phyloP scores from a whole-genome alignment of 192 early-diverging fungal genomes.

The Coemansia sp. region DNA sequence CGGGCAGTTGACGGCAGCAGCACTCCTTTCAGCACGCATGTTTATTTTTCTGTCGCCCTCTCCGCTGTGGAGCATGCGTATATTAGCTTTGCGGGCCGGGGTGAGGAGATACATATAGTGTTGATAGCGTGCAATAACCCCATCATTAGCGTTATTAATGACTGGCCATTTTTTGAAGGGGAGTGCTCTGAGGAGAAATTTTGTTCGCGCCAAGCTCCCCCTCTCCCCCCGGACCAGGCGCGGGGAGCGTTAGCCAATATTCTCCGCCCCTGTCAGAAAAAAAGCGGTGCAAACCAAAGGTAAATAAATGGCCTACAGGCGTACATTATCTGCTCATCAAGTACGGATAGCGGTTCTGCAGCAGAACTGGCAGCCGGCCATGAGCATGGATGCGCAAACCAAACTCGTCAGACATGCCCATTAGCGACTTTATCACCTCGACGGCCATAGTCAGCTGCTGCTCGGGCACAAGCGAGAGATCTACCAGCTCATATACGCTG shows the following conservation, averaged over 20 bases:
- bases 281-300: slow-evolving; percentile 1
- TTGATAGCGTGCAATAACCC: too few relatives aligned
- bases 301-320: slow-evolving; percentile 6
- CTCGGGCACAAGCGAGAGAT: slow-evolving; percentile 31
- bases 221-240: background rate
- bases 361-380: slow-evolving; percentile 19
- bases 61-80: background rate
- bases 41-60: background rate
- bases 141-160: background rate
- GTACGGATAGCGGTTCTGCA: slow-evolving; percentile 45
- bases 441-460: slow-evolving; percentile 42
- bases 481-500: slow-evolving; percentile 16
- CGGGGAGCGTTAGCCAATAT: background rate
- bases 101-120: background rate
- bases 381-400: slow-evolving; percentile 24
- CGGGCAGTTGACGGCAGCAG: background rate
- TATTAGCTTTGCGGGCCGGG: background rate
- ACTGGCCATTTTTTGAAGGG: too few relatives aligned
- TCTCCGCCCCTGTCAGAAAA: background rate
- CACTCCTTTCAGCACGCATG: background rate
- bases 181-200: too few relatives aligned
- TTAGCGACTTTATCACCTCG: slow-evolving; percentile 34
- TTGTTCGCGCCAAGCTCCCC: background rate
- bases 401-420: slow-evolving; percentile 27
- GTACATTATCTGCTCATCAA: slow-evolving; percentile 32